These are phyloP conservation scores for Cadophora sp. DNA, from an alignment of 2,329 filamentous ascomycete genomes.

Conservation along the genomic window DNA sequence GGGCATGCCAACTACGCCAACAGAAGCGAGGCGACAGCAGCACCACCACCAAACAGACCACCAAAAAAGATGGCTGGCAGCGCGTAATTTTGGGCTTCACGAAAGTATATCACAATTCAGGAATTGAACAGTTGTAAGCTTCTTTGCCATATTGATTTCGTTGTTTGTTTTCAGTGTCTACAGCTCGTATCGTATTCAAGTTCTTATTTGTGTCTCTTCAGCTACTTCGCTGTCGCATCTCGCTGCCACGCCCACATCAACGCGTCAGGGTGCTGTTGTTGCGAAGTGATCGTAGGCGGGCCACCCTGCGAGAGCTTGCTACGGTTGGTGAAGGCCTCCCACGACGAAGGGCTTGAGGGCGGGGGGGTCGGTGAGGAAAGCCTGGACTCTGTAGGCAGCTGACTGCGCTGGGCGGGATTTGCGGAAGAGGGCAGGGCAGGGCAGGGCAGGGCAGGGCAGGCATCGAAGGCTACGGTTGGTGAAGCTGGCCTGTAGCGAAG, in stretches of 20 bases:
- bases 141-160: not conserved
- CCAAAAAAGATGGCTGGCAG: slow-evolving; percentile 14
- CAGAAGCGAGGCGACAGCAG: not conserved
- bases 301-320: slow-evolving; percentile 13
- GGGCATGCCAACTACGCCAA: not conserved
- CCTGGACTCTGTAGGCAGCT: slow-evolving; percentile 8
- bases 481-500: slow-evolving; percentile 2
- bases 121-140: not conserved
- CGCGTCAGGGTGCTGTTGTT: slow-evolving; percentile 4
- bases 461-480: slow-evolving; percentile 1
- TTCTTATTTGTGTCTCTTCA: not conserved
- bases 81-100: not conserved
- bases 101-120: not conserved
- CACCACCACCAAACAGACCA: not conserved
- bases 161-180: not conserved
- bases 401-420: slow-evolving; percentile 6
- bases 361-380: not conserved
- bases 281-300: not conserved
- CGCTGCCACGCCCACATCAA: not conserved
- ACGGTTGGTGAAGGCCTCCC: slow-evolving; percentile 13
- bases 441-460: no score
- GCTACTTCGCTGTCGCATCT: not conserved
- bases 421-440: not conserved
- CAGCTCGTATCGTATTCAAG: not conserved
- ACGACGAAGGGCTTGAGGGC: not conserved